phyloP scores from a whole-genome alignment of 768 basidiomycete species.

The Plicaturopsis crispa region DNA sequence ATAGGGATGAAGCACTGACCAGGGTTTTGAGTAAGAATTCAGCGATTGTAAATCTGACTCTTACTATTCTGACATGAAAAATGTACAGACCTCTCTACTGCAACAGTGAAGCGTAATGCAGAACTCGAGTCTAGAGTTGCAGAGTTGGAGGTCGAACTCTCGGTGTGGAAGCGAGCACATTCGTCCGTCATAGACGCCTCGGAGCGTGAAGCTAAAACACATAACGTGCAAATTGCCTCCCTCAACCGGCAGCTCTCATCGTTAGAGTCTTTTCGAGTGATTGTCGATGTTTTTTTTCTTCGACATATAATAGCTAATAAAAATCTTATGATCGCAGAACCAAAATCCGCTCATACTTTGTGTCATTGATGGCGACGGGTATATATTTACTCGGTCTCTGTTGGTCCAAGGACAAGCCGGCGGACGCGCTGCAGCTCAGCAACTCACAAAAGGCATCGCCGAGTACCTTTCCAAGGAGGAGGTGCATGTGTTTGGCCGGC shows the following conservation, averaged over 20 bases:
- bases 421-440: slow-evolving; percentile 55
- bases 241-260: slow-evolving; percentile 59
- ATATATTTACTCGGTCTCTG: slow-evolving; percentile 54
- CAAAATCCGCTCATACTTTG: slow-evolving; percentile 67
- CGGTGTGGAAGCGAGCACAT: slow-evolving; percentile 68
- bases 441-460: slow-evolving; percentile 61
- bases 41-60: slow-evolving; percentile 4
- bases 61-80: slow-evolving; percentile 7
- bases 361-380: slow-evolving; percentile 66
- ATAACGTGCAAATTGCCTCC: slow-evolving; percentile 59
- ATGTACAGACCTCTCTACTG: slow-evolving; percentile 48
- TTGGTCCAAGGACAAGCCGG: slow-evolving; percentile 59
- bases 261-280: slow-evolving; percentile 43
- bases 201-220: slow-evolving; percentile 56
- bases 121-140: slow-evolving; percentile 58
- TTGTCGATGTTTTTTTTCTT: not conserved
- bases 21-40: slow-evolving; percentile 46
- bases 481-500: slow-evolving; percentile 49
- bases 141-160: slow-evolving; percentile 63
- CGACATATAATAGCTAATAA: slow-evolving; percentile 16
- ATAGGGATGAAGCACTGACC: slow-evolving; percentile 61
- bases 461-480: slow-evolving; percentile 59
- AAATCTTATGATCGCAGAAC: slow-evolving; percentile 27
- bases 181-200: slow-evolving; percentile 52
- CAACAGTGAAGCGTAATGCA: slow-evolving; percentile 54